Evolutionary conservation across 2,329 filamentous ascomycete genomes (phyloP).

Genomic region (Aspergillus ochraceus): DNA sequence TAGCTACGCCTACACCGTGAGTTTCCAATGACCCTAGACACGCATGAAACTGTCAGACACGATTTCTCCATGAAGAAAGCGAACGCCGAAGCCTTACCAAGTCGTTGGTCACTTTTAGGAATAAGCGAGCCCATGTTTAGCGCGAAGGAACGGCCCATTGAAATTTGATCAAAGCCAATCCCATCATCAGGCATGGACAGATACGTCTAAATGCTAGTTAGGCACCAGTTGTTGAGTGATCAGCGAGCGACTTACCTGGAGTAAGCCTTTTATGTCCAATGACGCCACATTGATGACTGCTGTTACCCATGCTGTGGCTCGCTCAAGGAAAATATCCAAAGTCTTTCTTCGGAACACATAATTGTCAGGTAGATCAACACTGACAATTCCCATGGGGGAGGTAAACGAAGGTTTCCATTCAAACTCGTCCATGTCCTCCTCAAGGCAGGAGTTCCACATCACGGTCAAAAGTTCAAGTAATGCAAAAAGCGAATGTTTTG

Average conservation of each 20-base stretch:
- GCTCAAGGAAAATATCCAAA: constrained; percentile 72
- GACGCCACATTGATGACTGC: constrained; percentile 81
- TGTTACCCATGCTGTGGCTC: constrained; percentile 77
- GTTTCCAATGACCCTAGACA: constrained; percentile 66
- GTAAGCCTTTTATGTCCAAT: constrained; percentile 87
- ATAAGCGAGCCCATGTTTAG: constrained; percentile 87
- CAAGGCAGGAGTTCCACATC: constrained; percentile 93
- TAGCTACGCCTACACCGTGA: constrained; percentile 72
- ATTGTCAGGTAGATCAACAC: constrained; percentile 90
- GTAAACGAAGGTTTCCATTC: constrained; percentile 79
- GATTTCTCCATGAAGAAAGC: not conserved
- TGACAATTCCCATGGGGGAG: constrained; percentile 74
- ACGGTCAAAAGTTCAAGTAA: constrained; percentile 87
- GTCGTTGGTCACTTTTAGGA: constrained; percentile 79
- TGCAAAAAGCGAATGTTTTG: constrained; percentile 86
- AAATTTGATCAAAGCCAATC: constrained; percentile 85
- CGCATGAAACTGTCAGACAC: not conserved
- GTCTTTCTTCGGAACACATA: constrained; percentile 79
- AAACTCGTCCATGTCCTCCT: constrained; percentile 92
- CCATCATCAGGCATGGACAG: constrained; percentile 93
- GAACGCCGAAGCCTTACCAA: constrained; percentile 49
- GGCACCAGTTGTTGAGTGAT: not conserved
- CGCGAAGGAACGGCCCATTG: constrained; percentile 89
- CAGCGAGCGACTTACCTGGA: constrained; percentile 53
- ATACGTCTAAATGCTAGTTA: constrained; percentile 65